phyloP scores from a whole-genome alignment of 2,329 filamentous ascomycete species.

The Zopfia rhizophila region DNA sequence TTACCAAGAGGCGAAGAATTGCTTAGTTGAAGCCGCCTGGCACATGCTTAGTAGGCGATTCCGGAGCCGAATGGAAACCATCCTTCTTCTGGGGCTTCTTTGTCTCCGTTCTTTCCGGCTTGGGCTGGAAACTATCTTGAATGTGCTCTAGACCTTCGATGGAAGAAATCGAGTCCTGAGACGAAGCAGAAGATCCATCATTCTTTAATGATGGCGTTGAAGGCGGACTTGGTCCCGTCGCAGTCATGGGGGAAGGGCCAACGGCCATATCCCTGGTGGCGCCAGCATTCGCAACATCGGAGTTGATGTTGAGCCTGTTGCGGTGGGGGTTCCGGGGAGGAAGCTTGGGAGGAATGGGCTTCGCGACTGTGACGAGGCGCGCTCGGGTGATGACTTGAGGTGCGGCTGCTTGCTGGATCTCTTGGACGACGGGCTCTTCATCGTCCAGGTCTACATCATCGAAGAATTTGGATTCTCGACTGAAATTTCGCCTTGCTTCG shows the following conservation, averaged over 20 bases:
- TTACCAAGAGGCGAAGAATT: too few relatives aligned
- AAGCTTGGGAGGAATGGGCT: slow-evolving; percentile 79
- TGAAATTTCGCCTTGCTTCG: slow-evolving; percentile 41
- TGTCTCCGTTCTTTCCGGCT: slow-evolving; percentile 30
- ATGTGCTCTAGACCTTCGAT: slow-evolving; percentile 45
- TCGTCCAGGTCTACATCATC: slow-evolving; percentile 57
- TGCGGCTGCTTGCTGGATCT: slow-evolving; percentile 71
- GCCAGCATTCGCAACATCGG: slow-evolving; percentile 36
- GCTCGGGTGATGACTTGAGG: slow-evolving; percentile 79
- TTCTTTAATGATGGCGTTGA: slow-evolving; percentile 47
- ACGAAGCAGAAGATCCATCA: slow-evolving; percentile 46
- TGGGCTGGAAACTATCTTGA: slow-evolving; percentile 37
- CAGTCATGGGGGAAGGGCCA: slow-evolving; percentile 32
- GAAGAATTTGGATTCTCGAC: slow-evolving; percentile 47
- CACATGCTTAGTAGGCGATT: slow-evolving; percentile 43
- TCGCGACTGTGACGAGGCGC: slow-evolving; percentile 85
- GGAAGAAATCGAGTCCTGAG: slow-evolving; percentile 40
- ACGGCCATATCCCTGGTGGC: slow-evolving; percentile 28
- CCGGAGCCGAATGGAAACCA: slow-evolving; percentile 55
- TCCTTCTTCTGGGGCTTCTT: slow-evolving; percentile 45
- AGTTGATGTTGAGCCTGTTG: slow-evolving; percentile 48
- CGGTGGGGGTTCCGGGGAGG: slow-evolving; percentile 78
- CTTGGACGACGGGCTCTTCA: slow-evolving; percentile 75
- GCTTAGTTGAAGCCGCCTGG: slow-evolving; percentile 42
- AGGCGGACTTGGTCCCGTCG: slow-evolving; percentile 38